Percentiles rank a stretch among this genome's conserved stretches.
Conservation (phyloP, 768 basidiomycete genomes). For the Pulveroboletus sp. region DNA sequence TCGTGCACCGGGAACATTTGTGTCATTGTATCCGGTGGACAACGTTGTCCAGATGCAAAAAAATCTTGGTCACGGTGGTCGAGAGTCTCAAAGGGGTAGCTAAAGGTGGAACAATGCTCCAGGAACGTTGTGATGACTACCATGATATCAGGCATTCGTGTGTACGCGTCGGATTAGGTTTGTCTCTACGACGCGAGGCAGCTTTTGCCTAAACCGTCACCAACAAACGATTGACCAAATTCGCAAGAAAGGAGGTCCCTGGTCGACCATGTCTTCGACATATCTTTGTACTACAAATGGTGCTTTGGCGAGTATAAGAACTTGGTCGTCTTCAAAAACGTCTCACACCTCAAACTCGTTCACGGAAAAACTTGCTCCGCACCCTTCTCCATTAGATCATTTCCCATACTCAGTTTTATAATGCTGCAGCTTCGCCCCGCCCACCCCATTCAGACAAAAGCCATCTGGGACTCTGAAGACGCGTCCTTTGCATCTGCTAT, state of each 20-base stretch:
- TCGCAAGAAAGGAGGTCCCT: slow-evolving; percentile 23
- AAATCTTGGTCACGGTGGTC: background rate
- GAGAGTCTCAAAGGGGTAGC: slow-evolving; percentile 5
- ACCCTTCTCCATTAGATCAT: slow-evolving; percentile 20
- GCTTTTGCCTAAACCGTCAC: slow-evolving; percentile 26
- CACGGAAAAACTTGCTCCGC: slow-evolving; percentile 14
- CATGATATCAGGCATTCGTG: slow-evolving; percentile 11
- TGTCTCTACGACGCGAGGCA: slow-evolving; percentile 1
- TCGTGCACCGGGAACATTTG: slow-evolving; percentile 15
- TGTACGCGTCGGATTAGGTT: slow-evolving; percentile 16
- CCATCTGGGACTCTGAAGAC: slow-evolving; percentile 34
- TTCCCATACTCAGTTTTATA: slow-evolving; percentile 12
- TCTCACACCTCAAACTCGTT: slow-evolving; percentile 9
- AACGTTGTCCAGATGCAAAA: slow-evolving; percentile 15
- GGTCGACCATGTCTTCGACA: slow-evolving; percentile 18
- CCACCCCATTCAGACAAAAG: slow-evolving; percentile 34
- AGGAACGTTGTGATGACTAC: slow-evolving; percentile 30
- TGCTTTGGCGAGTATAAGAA: slow-evolving; percentile 27
- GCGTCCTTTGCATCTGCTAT: slow-evolving; percentile 21
- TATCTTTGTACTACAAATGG: slow-evolving; percentile 33
- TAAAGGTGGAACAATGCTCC: slow-evolving; percentile 29
- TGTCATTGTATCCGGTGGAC: slow-evolving; percentile 16
- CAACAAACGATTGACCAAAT: slow-evolving; percentile 35
- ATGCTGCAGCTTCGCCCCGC: slow-evolving; percentile 35
- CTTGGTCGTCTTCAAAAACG: slow-evolving; percentile 8